phyloP scores from a whole-genome alignment of 2,329 filamentous ascomycete species.

The Amylocarpus encephaloides region DNA sequence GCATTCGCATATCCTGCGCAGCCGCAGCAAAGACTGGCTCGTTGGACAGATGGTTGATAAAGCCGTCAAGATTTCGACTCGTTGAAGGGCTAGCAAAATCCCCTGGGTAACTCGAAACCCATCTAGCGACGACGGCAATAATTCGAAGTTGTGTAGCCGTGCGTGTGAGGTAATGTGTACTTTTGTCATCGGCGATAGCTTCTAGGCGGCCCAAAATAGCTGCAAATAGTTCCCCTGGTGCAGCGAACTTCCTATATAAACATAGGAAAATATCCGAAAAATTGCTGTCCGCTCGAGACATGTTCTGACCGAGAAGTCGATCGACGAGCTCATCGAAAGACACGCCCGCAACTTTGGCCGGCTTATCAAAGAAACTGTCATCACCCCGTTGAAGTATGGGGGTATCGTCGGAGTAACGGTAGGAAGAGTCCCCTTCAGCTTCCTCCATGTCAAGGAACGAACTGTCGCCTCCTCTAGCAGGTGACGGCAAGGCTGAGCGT shows the following conservation, averaged over 20 bases:
- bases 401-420: conserved; percentile 59
- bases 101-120: conserved; percentile 84
- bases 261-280: conserved; percentile 87
- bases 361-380: conserved; percentile 51
- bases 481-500: conserved; percentile 20
- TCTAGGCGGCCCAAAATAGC: conserved; percentile 75
- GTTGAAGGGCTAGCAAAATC: conserved; percentile 82
- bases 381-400: conserved; percentile 62
- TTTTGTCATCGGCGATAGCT: conserved; percentile 57
- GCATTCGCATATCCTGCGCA: conserved; percentile 76
- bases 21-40: conserved; percentile 80
- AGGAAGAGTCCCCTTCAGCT: conserved; percentile 60
- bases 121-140: conserved; percentile 77
- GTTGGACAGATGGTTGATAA: conserved; percentile 66
- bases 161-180: conserved; percentile 64
- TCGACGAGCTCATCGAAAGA: conserved; percentile 72
- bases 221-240: conserved; percentile 70
- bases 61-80: conserved; percentile 63
- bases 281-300: conserved; percentile 82
- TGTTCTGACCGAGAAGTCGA: conserved; percentile 72
- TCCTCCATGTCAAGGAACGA: conserved; percentile 45
- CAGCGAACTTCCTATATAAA: conserved; percentile 87
- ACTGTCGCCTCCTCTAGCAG: conserved; percentile 19
- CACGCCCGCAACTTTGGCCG: conserved; percentile 46
- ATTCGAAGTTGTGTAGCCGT: conserved; percentile 78